Evolutionary conservation across 345 rosid genomes (phyloP).

Genomic region (Eucalyptus viminalis): DNA sequence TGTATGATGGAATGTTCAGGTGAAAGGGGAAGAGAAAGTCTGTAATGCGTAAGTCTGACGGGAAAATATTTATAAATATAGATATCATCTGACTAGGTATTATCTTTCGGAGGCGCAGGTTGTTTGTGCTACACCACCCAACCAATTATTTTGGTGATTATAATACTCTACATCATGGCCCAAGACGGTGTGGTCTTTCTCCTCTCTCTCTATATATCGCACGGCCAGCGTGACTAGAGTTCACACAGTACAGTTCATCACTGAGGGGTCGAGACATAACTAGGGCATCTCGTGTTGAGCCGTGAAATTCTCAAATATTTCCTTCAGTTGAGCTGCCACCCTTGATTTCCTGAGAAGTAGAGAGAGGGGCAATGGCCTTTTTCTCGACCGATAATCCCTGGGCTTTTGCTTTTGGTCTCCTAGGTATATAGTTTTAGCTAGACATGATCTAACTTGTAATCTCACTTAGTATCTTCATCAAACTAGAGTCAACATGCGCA

Average conservation of each 20-base stretch:
- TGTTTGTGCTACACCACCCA: neutral
- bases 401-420: constrained; percentile 7
- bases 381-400: neutral
- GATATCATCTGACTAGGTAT: neutral
- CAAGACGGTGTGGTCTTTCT: neutral
- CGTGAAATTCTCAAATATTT: neutral
- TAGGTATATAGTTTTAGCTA: constrained; percentile 1
- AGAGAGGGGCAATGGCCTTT: neutral
- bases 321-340: neutral
- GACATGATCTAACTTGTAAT: neutral
- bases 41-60: neutral
- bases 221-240: neutral
- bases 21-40: neutral
- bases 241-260: neutral
- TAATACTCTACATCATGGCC: neutral
- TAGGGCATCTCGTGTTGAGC: neutral
- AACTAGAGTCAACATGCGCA: neutral
- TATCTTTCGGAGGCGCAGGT: neutral
- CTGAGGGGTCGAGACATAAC: too few species aligned
- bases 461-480: neutral
- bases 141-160: neutral
- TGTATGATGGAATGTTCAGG: neutral
- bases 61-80: neutral
- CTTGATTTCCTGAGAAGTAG: neutral
- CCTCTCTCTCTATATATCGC: neutral